A percentile compares a stretch with the other conserved stretches of the same genome.
phyloP scores from a whole-genome alignment of 805 yeast genomes.

The Scheffersomyces spartinae region DNA sequence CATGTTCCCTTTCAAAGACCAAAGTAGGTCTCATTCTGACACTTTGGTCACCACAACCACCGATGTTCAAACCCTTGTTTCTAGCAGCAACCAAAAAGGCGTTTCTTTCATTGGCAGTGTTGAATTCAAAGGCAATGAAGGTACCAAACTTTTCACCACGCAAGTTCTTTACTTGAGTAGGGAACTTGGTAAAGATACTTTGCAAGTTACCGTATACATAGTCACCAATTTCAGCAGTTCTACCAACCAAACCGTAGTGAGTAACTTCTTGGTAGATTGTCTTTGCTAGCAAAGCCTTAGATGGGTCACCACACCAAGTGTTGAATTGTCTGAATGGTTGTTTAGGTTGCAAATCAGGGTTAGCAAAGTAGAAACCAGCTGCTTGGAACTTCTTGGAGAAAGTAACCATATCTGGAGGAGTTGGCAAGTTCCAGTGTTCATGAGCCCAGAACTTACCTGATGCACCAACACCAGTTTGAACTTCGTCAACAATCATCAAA shows the following conservation, averaged over 20 bases:
- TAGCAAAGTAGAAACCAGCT: constrained; percentile 77
- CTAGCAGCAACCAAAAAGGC: constrained; percentile 49
- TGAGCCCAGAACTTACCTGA: constrained; percentile 84
- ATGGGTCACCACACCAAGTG: constrained; percentile 93
- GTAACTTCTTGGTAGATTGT: constrained; percentile 58
- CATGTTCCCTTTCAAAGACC: constrained; percentile 71
- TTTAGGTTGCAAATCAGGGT: constrained; percentile 62
- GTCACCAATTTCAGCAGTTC: constrained; percentile 52
- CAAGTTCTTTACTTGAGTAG: constrained; percentile 40
- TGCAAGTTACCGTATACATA: constrained; percentile 51
- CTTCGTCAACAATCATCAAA: constrained; percentile 72
- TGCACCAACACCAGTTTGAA: constrained; percentile 85
- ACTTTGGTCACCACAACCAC: constrained; percentile 74
- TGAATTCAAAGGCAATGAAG: constrained; percentile 72
- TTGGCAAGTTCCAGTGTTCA: constrained; percentile 66
- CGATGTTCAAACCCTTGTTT: constrained; percentile 61
- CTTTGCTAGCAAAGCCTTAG: constrained; percentile 64
- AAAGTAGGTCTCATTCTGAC: constrained; percentile 76
- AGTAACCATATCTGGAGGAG: constrained; percentile 76
- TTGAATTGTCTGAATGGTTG: constrained; percentile 82
- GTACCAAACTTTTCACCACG: constrained; percentile 72
- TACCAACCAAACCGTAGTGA: constrained; percentile 45
- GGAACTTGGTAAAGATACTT: constrained; percentile 41
- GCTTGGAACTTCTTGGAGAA: constrained; percentile 84
- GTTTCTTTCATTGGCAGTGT: constrained; percentile 44